phyloP scores from a whole-genome alignment of 2,329 filamentous ascomycete species.

The Arthrobotrys sphaeroides region DNA sequence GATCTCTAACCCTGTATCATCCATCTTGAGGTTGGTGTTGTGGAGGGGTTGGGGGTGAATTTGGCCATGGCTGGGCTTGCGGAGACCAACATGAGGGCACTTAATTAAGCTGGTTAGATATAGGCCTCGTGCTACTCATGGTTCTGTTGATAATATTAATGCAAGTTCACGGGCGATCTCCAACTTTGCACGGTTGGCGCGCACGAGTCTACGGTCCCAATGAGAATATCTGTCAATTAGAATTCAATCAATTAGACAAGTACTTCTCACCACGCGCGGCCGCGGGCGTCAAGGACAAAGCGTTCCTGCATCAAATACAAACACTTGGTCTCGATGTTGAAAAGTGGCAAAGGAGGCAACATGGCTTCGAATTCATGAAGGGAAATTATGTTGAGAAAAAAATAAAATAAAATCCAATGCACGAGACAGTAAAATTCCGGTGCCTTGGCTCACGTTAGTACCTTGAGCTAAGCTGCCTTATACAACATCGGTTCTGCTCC shows the following conservation, averaged over 20 bases:
- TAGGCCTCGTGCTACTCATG: conserved; percentile 2
- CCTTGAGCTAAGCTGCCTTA: conserved; percentile 2
- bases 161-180: not conserved
- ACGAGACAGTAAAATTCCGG: conserved; percentile 36
- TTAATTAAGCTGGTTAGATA: conserved; percentile 20
- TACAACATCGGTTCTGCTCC: conserved; percentile 3
- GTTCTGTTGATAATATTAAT: conserved; percentile 3
- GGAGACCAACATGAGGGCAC: conserved; percentile 18
- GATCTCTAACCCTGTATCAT: conserved; percentile 36
- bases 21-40: conserved; percentile 9
- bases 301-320: conserved; percentile 42
- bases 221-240: not conserved
- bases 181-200: not conserved
- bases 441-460: conserved; percentile 36
- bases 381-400: conserved; percentile 49
- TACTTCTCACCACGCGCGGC: not conserved
- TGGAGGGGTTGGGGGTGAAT: conserved; percentile 32
- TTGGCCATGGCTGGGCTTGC: conserved; percentile 16
- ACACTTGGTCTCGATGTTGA: conserved; percentile 18
- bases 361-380: conserved; percentile 30
- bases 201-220: not conserved
- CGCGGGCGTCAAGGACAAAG: conserved; percentile 10
- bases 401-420: conserved; percentile 10
- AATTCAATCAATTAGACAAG: conserved; percentile 14
- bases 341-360: conserved; percentile 54